These are phyloP conservation scores for Neurospora sp. DNA, from an alignment of 495 filamentous ascomycete species.

Conservation along the genomic window DNA sequence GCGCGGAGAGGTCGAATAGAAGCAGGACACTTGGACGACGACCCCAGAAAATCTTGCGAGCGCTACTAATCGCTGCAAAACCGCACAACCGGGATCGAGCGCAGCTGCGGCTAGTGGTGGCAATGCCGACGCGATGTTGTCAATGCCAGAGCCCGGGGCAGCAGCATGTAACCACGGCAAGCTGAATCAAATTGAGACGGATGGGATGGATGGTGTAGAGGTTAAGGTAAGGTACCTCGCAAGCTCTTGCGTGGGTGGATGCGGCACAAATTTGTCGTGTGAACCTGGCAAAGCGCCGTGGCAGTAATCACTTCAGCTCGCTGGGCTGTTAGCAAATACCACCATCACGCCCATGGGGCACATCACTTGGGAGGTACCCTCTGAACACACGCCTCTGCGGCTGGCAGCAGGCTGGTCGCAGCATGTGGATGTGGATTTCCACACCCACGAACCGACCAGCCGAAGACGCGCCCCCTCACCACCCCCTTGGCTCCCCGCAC, in stretches of 20 bases:
- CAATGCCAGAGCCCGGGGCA: not conserved
- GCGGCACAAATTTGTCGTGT: not conserved
- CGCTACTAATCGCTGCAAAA: not conserved
- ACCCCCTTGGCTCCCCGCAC: not conserved
- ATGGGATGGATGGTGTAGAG: not conserved
- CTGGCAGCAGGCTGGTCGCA: not conserved
- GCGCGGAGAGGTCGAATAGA: not conserved
- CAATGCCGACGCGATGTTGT: not conserved
- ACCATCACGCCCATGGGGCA: not conserved
- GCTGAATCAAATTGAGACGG: not conserved
- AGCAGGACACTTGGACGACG: not conserved
- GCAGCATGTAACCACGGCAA: not conserved
- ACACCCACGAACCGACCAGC: not conserved
- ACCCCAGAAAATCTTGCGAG: not conserved
- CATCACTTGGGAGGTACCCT: not conserved
- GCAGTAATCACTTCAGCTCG: not conserved
- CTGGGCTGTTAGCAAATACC: not conserved
- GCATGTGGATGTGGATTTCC: not conserved
- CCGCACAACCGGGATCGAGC: not conserved
- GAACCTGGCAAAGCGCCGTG: not conserved
- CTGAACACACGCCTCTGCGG: not conserved
- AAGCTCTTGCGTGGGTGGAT: not conserved
- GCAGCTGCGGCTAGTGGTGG: not conserved
- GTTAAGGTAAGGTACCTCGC: not conserved
- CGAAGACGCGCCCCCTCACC: not conserved